Conservation (phyloP, 164 flowering plant genomes). For the Platanus orientalis region DNA sequence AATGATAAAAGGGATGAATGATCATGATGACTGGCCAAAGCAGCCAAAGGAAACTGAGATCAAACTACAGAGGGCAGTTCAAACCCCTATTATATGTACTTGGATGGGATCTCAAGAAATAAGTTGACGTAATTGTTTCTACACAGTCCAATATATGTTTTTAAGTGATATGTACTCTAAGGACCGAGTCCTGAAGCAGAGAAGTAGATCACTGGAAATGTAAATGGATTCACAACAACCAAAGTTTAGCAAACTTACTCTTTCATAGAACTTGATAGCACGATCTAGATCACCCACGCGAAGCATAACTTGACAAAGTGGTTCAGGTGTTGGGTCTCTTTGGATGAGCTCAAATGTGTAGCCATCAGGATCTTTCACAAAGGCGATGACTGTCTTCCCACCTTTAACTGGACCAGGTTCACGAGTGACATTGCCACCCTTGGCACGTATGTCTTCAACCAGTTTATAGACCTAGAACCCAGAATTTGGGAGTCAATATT, state of each 20-base stretch:
- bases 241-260: slow-evolving; percentile 38
- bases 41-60: too few relatives aligned
- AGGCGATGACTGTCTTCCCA: slow-evolving; percentile 72
- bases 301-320: slow-evolving; percentile 95
- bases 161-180: neutral
- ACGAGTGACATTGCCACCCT: slow-evolving; percentile 82
- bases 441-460: slow-evolving; percentile 66
- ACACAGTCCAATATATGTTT: neutral
- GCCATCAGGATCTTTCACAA: slow-evolving; percentile 96
- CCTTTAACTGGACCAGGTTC: slow-evolving; percentile 98
- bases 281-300: slow-evolving; percentile 94
- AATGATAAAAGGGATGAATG: too few relatives aligned
- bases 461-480: slow-evolving; percentile 63
- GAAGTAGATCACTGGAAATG: too few relatives aligned
- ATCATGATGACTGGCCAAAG: too few relatives aligned
- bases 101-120: too few relatives aligned
- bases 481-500: neutral
- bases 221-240: too few relatives aligned
- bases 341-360: slow-evolving; percentile 87
- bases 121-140: neutral
- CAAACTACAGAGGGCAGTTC: too few relatives aligned
- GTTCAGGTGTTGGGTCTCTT: slow-evolving; percentile 82
- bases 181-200: neutral
- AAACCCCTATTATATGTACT: too few relatives aligned
- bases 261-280: slow-evolving; percentile 86